These are phyloP conservation scores for Alternaria infectoria DNA, from an alignment of 2,329 filamentous ascomycete genomes.

Conservation along the genomic window DNA sequence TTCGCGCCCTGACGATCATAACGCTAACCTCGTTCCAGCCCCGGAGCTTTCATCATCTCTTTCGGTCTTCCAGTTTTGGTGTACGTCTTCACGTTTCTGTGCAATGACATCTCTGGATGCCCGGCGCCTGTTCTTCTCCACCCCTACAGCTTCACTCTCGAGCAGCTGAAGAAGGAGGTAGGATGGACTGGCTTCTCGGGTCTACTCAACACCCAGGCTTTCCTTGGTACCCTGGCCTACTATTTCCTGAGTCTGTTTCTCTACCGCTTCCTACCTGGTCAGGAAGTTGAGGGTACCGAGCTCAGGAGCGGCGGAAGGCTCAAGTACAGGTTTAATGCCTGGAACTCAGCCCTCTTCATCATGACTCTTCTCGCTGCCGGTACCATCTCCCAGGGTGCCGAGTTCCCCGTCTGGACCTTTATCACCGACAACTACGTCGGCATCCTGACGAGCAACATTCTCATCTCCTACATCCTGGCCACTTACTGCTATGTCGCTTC, in stretches of 20 bases:
- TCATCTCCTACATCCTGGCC: conserved; percentile 75
- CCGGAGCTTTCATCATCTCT: conserved; percentile 78
- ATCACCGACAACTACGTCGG: conserved; percentile 91
- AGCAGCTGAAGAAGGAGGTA: conserved; percentile 77
- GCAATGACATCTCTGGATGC: conserved; percentile 92
- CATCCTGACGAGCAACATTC: conserved; percentile 80
- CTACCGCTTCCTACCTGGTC: conserved; percentile 77
- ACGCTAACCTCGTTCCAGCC: conserved; percentile 56
- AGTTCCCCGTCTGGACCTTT: conserved; percentile 90
- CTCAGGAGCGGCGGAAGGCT: conserved; percentile 74
- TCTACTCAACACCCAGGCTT: conserved; percentile 72
- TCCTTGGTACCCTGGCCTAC: conserved; percentile 75
- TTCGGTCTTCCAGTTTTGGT: conserved; percentile 80
- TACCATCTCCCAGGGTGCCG: conserved; percentile 75
- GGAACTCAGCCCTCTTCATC: conserved; percentile 75
- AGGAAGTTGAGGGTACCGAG: conserved; percentile 72
- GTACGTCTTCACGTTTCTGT: conserved; percentile 81
- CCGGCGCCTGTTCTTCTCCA: conserved; percentile 80
- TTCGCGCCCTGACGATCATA: not conserved
- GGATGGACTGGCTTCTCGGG: conserved; percentile 82
- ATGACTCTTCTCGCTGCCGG: conserved; percentile 75
- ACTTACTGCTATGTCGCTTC: conserved; percentile 81
- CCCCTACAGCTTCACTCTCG: conserved; percentile 73
- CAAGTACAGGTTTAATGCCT: conserved; percentile 81
- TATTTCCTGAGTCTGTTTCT: conserved; percentile 77